These are phyloP conservation scores for Irpex lacteus DNA, from an alignment of 1,284 basidiomycete species.

Conservation along the genomic window DNA sequence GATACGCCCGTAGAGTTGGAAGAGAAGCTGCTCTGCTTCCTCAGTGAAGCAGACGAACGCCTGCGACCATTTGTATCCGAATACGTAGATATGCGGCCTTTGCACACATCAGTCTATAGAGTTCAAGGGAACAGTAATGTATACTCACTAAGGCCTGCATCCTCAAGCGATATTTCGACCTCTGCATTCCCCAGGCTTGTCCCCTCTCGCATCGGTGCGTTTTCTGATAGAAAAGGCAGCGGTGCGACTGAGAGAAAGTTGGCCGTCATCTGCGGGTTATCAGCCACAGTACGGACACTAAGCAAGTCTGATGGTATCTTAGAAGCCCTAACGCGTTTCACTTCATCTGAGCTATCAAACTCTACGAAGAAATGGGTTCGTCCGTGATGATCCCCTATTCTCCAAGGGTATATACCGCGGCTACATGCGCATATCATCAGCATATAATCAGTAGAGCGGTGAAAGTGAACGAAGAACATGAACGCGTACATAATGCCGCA, in stretches of 20 bases:
- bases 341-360: slow-evolving; percentile 25
- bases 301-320: slow-evolving; percentile 15
- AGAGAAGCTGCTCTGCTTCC: background rate
- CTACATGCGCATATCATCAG: slow-evolving; percentile 13
- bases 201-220: background rate
- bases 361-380: slow-evolving; percentile 27
- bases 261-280: slow-evolving; percentile 19
- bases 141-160: background rate
- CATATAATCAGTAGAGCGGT: background rate
- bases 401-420: slow-evolving; percentile 22
- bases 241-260: slow-evolving; percentile 12
- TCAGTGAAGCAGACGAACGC: background rate
- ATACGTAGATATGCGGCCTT: background rate
- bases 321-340: slow-evolving; percentile 24
- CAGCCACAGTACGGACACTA: slow-evolving; percentile 23
- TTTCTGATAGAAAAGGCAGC: background rate
- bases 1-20: background rate
- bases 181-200: background rate
- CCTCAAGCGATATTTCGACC: background rate
- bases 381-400: slow-evolving; percentile 8
- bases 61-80: background rate
- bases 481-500: slow-evolving; percentile 36
- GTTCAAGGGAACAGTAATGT: background rate
- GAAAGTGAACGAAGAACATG: background rate
- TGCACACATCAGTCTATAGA: background rate